These are phyloP conservation scores for Emericellopsis terricola DNA, from an alignment of 495 filamentous ascomycete genomes.

Conservation along the genomic window DNA sequence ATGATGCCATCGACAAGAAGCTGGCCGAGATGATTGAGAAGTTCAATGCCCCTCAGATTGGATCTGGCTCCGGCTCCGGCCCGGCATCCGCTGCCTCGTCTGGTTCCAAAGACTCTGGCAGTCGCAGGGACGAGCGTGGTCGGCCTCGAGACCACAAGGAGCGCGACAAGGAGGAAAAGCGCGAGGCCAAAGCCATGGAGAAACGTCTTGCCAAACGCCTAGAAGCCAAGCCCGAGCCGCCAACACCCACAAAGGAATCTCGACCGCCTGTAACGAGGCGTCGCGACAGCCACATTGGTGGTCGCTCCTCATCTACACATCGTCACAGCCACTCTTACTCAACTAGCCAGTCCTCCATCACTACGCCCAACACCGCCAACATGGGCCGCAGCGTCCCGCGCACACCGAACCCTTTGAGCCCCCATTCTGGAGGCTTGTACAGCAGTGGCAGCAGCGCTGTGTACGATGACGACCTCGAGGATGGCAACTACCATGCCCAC, in stretches of 20 bases:
- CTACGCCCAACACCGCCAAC: neutral
- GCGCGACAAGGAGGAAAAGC: constrained; percentile 8
- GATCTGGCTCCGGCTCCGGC: neutral
- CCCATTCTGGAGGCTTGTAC: neutral
- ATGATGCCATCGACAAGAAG: too few species aligned
- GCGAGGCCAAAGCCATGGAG: constrained; percentile 6
- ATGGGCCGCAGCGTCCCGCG: neutral
- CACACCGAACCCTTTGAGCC: constrained; percentile 2
- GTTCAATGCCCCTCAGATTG: neutral
- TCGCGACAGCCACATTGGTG: constrained; percentile 17
- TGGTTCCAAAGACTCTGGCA: constrained; percentile 4
- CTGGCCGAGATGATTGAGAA: neutral
- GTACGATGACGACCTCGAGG: constrained; percentile 3
- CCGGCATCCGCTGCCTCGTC: neutral
- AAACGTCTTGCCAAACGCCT: constrained; percentile 4
- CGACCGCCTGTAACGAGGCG: constrained; percentile 7
- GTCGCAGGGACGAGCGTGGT: constrained; percentile 12
- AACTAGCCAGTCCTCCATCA: constrained; percentile 1
- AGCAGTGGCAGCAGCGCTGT: constrained; percentile 2
- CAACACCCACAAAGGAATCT: constrained; percentile 14
- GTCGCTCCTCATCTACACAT: neutral
- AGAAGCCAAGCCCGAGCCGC: constrained; percentile 7
- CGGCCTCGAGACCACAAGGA: constrained; percentile 11
- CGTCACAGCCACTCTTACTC: neutral
- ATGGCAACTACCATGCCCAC: constrained; percentile 6